These are phyloP conservation scores for Juncus inflexus DNA, from an alignment of 176 grass and related monocot genomes.

Conservation along the genomic window DNA sequence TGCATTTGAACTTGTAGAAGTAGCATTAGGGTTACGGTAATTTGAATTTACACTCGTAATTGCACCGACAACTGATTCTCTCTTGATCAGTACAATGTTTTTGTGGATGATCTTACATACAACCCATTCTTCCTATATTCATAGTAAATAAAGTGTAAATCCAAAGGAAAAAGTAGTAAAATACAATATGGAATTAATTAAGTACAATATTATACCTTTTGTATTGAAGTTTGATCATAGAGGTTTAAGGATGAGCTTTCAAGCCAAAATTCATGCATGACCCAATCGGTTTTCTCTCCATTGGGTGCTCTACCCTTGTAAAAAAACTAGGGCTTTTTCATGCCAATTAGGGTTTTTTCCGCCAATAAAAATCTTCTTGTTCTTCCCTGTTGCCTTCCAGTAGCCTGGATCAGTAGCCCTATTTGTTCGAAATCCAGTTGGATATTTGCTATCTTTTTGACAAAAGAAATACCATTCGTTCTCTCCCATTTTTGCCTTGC, in stretches of 20 bases:
- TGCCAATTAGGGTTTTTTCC: constrained; percentile 25
- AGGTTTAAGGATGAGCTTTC: constrained; percentile 12
- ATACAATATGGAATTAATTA: neutral
- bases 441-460: constrained; percentile 33
- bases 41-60: neutral
- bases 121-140: constrained; percentile 48
- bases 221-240: constrained; percentile 14
- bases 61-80: neutral
- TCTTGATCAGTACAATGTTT: constrained; percentile 26
- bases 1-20: constrained; percentile 12
- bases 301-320: constrained; percentile 33
- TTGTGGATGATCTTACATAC: constrained; percentile 60
- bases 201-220: constrained; percentile 7
- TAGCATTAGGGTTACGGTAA: neutral
- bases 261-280: constrained; percentile 33
- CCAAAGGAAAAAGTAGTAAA: neutral
- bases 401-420: constrained; percentile 25
- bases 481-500: constrained; percentile 32
- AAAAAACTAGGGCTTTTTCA: constrained; percentile 31
- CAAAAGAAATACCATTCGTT: constrained; percentile 37
- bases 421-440: constrained; percentile 24
- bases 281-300: constrained; percentile 32
- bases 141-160: constrained; percentile 2
- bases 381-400: constrained; percentile 34
- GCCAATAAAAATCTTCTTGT: constrained; percentile 13